Conservation (phyloP, 106 monocot genomes). For the Triglochin maritima region DNA sequence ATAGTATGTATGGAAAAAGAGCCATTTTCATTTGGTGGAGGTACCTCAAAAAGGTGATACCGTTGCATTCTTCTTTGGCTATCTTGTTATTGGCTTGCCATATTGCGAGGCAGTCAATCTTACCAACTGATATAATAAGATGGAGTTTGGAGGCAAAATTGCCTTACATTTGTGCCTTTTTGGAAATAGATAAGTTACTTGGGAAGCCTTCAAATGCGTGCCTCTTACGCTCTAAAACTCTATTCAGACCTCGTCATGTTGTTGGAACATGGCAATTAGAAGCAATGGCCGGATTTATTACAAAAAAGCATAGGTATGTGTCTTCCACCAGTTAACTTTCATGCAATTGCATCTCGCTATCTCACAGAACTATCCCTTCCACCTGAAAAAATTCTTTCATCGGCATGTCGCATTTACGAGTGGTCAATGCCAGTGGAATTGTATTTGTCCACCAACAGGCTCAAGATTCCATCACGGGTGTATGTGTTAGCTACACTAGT, state of each 20-base stretch:
- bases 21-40: slow-evolving; percentile 24
- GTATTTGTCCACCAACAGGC: slow-evolving; percentile 54
- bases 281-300: slow-evolving; percentile 53
- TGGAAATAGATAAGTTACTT: slow-evolving; percentile 45
- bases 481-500: slow-evolving; percentile 78
- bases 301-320: slow-evolving; percentile 43
- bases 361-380: slow-evolving; percentile 53
- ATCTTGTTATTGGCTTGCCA: slow-evolving; percentile 66
- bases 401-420: slow-evolving; percentile 59
- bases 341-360: slow-evolving; percentile 52
- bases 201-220: slow-evolving; percentile 22
- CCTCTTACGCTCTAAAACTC: slow-evolving; percentile 30
- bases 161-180: slow-evolving; percentile 63
- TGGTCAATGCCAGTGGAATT: slow-evolving; percentile 79
- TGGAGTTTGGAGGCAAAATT: slow-evolving; percentile 70
- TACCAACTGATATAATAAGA: slow-evolving; percentile 67
- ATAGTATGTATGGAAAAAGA: slow-evolving; percentile 17
- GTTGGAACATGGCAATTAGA: slow-evolving; percentile 62
- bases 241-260: slow-evolving; percentile 58
- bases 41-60: slow-evolving; percentile 47
- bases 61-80: slow-evolving; percentile 62
- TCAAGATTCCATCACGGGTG: slow-evolving; percentile 57
- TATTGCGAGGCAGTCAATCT: slow-evolving; percentile 55
- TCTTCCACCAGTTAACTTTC: slow-evolving; percentile 80
- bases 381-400: slow-evolving; percentile 49